A percentile compares a stretch with the other conserved stretches of the same genome.
These are phyloP conservation scores for Spergularia azorica DNA, from an alignment of 179 eudicot species.

Conservation along the genomic window DNA sequence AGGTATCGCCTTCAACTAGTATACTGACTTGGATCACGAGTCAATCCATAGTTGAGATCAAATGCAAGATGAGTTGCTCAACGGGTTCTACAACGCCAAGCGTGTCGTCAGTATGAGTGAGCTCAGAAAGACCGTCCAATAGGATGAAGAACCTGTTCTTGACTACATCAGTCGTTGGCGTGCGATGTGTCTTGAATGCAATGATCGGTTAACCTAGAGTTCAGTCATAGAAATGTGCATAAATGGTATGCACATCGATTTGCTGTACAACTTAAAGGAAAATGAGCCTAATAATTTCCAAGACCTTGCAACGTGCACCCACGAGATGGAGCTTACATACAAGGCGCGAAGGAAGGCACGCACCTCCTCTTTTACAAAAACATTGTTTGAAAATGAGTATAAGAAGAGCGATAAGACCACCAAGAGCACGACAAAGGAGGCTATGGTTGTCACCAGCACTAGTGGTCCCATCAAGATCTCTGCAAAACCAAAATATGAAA, in stretches of 20 bases:
- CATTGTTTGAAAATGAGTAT: too few species aligned
- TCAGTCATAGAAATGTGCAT: not conserved
- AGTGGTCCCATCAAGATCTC: too few species aligned
- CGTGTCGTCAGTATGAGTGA: slow-evolving; percentile 7
- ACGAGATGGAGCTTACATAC: too few species aligned
- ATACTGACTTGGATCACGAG: not conserved
- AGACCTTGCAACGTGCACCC: not conserved
- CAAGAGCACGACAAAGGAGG: too few species aligned
- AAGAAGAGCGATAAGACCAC: too few species aligned
- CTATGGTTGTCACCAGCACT: too few species aligned
- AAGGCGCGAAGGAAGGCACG: too few species aligned
- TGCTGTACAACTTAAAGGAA: not conserved
- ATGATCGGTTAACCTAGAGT: not conserved
- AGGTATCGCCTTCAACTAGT: not conserved
- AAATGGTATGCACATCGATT: too few species aligned
- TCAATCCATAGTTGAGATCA: not conserved
- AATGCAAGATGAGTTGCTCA: not conserved
- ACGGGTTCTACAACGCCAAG: not conserved
- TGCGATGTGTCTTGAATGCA: not conserved
- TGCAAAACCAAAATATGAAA: too few species aligned
- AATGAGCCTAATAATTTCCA: not conserved
- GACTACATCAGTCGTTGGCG: slow-evolving; percentile 7
- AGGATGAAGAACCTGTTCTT: not conserved
- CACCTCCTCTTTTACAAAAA: too few species aligned
- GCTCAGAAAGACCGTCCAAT: not conserved